Conservation (phyloP, 2,329 filamentous ascomycete species). For the Emydomyces testavorans region DNA sequence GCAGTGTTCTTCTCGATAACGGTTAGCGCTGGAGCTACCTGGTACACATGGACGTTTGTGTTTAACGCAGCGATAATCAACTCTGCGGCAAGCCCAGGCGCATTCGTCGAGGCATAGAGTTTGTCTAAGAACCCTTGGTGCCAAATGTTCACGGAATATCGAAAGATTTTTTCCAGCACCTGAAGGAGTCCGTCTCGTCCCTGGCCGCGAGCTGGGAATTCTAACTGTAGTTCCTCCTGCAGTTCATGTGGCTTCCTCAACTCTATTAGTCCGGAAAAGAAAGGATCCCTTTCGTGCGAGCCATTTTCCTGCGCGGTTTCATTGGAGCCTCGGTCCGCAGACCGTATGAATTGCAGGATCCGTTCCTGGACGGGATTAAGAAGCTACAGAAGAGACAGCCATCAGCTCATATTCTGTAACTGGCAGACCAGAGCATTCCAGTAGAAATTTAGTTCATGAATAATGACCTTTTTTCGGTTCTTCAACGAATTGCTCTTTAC, state of each 20-base stretch:
- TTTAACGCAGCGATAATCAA: slow-evolving; percentile 76
- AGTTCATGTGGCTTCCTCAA: slow-evolving; percentile 48
- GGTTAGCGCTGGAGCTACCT: slow-evolving; percentile 80
- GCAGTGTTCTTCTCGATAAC: slow-evolving; percentile 78
- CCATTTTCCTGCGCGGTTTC: slow-evolving; percentile 14
- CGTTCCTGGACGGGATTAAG: slow-evolving; percentile 34
- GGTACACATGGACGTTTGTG: slow-evolving; percentile 89
- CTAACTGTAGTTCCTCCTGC: slow-evolving; percentile 42
- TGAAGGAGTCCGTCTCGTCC: slow-evolving; percentile 65
- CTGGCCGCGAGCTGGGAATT: slow-evolving; percentile 45
- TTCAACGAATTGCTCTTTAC: slow-evolving; percentile 16
- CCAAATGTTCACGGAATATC: slow-evolving; percentile 96
- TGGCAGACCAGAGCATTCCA: neutral
- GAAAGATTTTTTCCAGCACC: slow-evolving; percentile 58
- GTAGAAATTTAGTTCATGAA: neutral
- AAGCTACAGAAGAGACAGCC: slow-evolving; percentile 21
- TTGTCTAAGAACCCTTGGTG: slow-evolving; percentile 95
- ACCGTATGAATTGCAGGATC: slow-evolving; percentile 36
- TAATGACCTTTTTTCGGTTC: neutral
- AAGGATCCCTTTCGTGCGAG: slow-evolving; percentile 54
- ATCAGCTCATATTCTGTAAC: slow-evolving; percentile 4
- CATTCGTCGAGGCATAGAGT: slow-evolving; percentile 80
- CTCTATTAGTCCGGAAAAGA: slow-evolving; percentile 53
- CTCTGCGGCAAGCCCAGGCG: slow-evolving; percentile 75
- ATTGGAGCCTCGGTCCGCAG: slow-evolving; percentile 29